Evolutionary conservation across 805 yeast species (phyloP), one percentile per base, ranked within the genome.

Genomic region (Yamadazyma ubonensis): DNA sequence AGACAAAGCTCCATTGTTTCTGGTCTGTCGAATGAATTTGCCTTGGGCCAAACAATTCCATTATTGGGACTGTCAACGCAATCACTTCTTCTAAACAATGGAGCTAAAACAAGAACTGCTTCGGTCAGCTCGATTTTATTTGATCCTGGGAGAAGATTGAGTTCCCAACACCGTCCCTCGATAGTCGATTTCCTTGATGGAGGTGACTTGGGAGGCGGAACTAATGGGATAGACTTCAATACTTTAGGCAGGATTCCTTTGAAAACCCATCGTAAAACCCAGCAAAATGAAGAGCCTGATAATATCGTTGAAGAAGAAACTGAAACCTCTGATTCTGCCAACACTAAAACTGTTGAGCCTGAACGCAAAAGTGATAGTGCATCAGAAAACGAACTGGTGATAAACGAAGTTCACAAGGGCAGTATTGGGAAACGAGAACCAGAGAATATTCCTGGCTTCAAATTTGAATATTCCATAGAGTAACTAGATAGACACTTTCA

Each of bases 31-130:
- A 27, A 41, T 31, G 55, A 53, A 26, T 17, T 46, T 10, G 55
- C 58, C 5, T 36, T 57, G 19, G 67, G 62, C 6, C 67, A 59
- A 41, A 56, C 56, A 3, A 48, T 63, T 16, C 70, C 69, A 14
- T 48, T 64, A 14, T 49, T 64, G 18, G 49, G 45, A 8, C 43
- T 51, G 33, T 62, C 69, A 1, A 49, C 52, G 9, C 41, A 59
- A 7, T 57, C 65, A 2, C 39, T 57, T 7, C 17, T 38, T 7
- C 38, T 38, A 6, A 37, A 29, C n/a, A 33, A 27, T 23, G 38
- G 18, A 3, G 33, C 44, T 14, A 38, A 39, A 12, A 40, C 40
- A 8, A 33, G 56, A 28, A 58, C 58, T 28, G 52, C 59, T 8
- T 57, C 65, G 3, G 50, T 59, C 6, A 47, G 49, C 14, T 56